These are phyloP conservation scores for Kalanchoe fedtschenkoi DNA, from an alignment of 164 flowering plant genomes.

Conservation along the genomic window DNA sequence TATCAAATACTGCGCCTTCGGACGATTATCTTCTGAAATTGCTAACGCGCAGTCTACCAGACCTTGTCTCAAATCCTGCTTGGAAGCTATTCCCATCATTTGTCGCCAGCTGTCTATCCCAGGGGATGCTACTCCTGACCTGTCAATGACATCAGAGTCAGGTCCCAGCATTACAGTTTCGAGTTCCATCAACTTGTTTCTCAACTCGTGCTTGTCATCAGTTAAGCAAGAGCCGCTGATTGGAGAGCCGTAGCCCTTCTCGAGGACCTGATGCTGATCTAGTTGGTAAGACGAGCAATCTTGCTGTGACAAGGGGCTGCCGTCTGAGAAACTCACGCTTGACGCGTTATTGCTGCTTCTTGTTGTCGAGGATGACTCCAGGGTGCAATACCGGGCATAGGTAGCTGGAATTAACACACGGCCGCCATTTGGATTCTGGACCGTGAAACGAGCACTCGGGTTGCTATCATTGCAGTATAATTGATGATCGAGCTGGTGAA, in stretches of 20 bases:
- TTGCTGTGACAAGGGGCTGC: constrained; percentile 32
- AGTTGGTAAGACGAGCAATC: constrained; percentile 20
- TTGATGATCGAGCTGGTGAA: constrained; percentile 16
- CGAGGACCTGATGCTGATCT: constrained; percentile 18
- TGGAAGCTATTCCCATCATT: constrained; percentile 20
- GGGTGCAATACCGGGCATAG: constrained; percentile 22
- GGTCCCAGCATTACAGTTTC: constrained; percentile 55
- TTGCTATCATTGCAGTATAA: constrained; percentile 13
- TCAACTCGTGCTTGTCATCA: constrained; percentile 33
- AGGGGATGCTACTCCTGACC: constrained; percentile 9
- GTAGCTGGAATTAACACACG: constrained; percentile 13
- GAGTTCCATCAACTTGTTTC: constrained; percentile 40
- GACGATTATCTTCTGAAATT: constrained; percentile 27
- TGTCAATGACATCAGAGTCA: constrained; percentile 23
- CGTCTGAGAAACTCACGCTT: constrained; percentile 20
- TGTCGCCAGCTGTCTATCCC: constrained; percentile 26
- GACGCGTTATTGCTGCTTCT: constrained; percentile 19
- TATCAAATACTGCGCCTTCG: constrained; percentile 29
- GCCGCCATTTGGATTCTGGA: constrained; percentile 13
- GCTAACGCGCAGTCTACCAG: constrained; percentile 37
- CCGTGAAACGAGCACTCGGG: constrained; percentile 14
- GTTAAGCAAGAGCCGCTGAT: constrained; percentile 38
- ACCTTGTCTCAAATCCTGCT: constrained; percentile 25
- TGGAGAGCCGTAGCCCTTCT: constrained; percentile 24
- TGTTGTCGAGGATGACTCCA: constrained; percentile 35